Base-by-base conservation (phyloP, 805 yeast genomes). In the Pichia ethanolica region DNA sequence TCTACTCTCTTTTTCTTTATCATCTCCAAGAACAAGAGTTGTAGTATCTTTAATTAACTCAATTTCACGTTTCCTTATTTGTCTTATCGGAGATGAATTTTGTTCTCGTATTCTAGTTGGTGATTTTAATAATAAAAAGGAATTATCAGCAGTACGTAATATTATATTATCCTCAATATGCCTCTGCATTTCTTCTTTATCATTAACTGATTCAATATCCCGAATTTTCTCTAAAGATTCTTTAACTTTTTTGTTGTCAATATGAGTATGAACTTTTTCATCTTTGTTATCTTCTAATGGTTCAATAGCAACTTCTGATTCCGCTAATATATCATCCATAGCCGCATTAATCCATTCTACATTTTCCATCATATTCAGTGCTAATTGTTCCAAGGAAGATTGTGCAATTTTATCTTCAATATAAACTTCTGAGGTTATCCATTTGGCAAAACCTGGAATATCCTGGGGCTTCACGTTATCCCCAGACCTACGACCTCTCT, bases 381-480 rank as follows among this genome's bases (percentile, higher is more conserved):
- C 56, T 11, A 64, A 44, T 35, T 54, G 57, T 33, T 62, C 62
- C 20, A 62, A 44, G 14, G 60, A 48, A 4, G 57, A 49, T 34
- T 59, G 60, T 13, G 63, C 54, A 39, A 63, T 30, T 41, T 58
- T 58, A 30, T 57, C 60, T 34, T 61, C 63, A 14, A 58, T 51
- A 33, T 55, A 53, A 8, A 61, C 59, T 48, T 64, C 68, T 35
- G 59, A 58, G 9, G 65, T 65, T 43, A 64, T 57, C 69, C 69
- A 65, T 49, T 63, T 63, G 5, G 68, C 57, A 43, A 63, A 63
- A 6, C 69, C 69, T 1, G 69, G 69, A 7, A 65, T 50, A 7
- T 48, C 50, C 9, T 25, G 33, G 0, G 54, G 47, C 1, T 4
- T 26, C 10, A 44, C 47, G 3, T 12, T 45, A 25, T 43, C 47